Base-by-base conservation (phyloP, 2,329 filamentous ascomycete species). In the Paracoccidioides brasiliensis region DNA sequence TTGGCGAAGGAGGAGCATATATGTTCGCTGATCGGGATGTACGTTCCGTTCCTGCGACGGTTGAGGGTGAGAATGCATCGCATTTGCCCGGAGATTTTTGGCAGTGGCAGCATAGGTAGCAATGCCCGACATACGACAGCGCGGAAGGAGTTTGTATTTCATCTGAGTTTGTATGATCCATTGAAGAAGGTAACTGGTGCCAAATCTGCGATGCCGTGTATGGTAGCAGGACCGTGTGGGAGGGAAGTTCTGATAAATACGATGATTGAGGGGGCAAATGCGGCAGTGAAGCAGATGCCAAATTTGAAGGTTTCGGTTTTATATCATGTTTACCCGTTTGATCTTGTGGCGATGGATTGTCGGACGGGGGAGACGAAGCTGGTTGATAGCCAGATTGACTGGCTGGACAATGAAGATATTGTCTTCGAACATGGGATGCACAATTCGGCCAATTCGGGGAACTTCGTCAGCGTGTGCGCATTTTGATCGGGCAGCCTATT, bases 11-110 rank as follows among this genome's bases (percentile, higher is more conserved):
- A 50, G 10, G 46, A 50, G 10, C 54, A 55, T 50, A 50, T 55
- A 7, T 55, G 54, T 15, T 33, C 37, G 15, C 37, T 56, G 12
- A 46, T 56, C 8, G 40, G 46, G 33, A 48, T 35, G 32, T 43
- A 43, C 43, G 45, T 52, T 4, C 45, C 48, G 9, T 15, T 35
- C 22, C 12, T 55, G 12, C 10, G 14, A 15, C 35, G 12, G 5
- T 22, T 56, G 40, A 48, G 33, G 10, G 48, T 56, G 28, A 50
- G 54, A 8, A 56, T 56, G 54, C 54, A 42, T 32, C 14, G 41
- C n/a, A 56, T 56, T 14, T 56, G 54, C 33, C 48, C 49, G 2
- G 54, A 56, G 7, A 35, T 56, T 33, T 56, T 56, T 56, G 54
- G 50, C 5, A 33, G 22, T 54, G 43, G 37, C 28, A 33, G 14